Percentiles rank a stretch among this genome's conserved stretches.
Evolutionary conservation across 129 eudicot genomes (phyloP).

Genomic region (Flaveria ramosissima): DNA sequence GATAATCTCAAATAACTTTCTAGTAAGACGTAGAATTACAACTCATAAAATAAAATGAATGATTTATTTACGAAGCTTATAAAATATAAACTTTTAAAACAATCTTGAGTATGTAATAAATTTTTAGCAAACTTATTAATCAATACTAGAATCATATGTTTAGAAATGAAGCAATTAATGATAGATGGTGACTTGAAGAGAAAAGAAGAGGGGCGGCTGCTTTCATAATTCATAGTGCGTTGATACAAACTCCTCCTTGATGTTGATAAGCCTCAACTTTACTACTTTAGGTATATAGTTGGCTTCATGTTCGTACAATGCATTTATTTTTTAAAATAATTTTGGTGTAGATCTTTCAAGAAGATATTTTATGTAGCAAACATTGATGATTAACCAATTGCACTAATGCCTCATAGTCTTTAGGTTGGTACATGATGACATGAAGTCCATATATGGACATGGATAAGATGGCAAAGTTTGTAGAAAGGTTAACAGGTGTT

Average conservation of each 20-base stretch:
- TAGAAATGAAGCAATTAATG: neutral
- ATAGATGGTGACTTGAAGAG: neutral
- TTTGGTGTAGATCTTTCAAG: neutral
- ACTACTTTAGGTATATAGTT: slow-evolving; percentile 7
- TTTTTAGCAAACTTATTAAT: neutral
- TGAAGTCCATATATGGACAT: neutral
- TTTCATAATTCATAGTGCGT: slow-evolving; percentile 17
- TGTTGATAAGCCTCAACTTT: neutral
- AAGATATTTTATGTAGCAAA: neutral
- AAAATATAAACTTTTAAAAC: neutral
- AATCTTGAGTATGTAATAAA: neutral
- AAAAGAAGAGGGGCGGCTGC: neutral
- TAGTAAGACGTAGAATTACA: too few species aligned
- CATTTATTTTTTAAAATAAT: neutral
- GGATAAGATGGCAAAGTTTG: neutral
- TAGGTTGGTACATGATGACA: neutral
- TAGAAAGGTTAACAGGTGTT: too few species aligned
- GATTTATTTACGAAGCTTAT: neutral
- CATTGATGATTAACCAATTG: neutral
- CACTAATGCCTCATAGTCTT: neutral
- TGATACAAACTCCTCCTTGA: slow-evolving; percentile 17
- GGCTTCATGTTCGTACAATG: neutral
- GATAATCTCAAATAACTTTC: too few species aligned
- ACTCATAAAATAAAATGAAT: too few species aligned
- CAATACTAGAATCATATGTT: neutral